Evolutionary conservation across 1,139 yeast genomes (phyloP).

Genomic region (Sugiyamaella pinicola): DNA sequence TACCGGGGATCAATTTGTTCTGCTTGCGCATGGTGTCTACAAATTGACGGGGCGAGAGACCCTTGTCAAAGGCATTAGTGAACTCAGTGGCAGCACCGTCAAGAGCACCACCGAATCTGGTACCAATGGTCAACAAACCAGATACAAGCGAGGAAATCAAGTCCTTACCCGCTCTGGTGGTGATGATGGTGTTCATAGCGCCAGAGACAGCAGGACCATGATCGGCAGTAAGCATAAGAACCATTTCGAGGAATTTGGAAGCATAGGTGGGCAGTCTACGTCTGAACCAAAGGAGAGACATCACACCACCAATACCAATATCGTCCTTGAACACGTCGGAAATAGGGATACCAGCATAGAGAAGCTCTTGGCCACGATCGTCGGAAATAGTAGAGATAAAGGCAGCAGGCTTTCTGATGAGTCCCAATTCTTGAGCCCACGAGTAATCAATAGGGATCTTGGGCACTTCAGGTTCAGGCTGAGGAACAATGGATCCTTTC

Average conservation of each 20-base stretch:
- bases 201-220: conserved; percentile 54
- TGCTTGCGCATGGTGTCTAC: conserved; percentile 52
- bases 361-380: conserved; percentile 51
- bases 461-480: conserved; percentile 50
- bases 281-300: conserved; percentile 52
- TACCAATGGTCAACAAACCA: conserved; percentile 50
- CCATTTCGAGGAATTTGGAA: conserved; percentile 51
- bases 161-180: conserved; percentile 53
- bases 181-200: conserved; percentile 53
- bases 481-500: conserved; percentile 45
- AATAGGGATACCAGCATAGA: conserved; percentile 52
- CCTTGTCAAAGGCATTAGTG: conserved; percentile 49
- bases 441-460: conserved; percentile 52
- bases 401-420: conserved; percentile 52
- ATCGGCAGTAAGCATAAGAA: conserved; percentile 52
- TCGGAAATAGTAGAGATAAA: conserved; percentile 52
- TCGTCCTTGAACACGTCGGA: conserved; percentile 52
- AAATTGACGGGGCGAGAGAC: conserved; percentile 50
- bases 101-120: conserved; percentile 52
- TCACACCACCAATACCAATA: conserved; percentile 52
- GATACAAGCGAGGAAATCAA: conserved; percentile 50
- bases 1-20: conserved; percentile 52
- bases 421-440: conserved; percentile 53
- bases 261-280: conserved; percentile 50
- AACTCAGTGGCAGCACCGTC: conserved; percentile 53